phyloP scores from a whole-genome alignment of 495 filamentous ascomycete species.

The Penicillium roqueforti region DNA sequence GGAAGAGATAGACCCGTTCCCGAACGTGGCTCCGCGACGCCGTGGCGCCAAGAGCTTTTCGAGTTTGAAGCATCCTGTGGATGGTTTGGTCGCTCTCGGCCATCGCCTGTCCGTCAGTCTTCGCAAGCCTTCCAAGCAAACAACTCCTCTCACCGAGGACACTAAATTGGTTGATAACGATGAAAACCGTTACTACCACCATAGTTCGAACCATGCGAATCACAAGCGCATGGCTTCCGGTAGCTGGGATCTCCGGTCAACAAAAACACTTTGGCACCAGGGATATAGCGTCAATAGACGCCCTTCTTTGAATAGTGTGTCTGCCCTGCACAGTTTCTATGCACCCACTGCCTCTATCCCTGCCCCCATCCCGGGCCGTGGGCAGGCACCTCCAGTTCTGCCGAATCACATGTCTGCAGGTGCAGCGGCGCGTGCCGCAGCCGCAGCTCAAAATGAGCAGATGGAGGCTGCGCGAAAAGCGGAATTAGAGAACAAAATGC shows the following conservation, averaged over 20 bases:
- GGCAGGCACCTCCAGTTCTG: slow-evolving; percentile 38
- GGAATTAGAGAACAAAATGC: slow-evolving; percentile 34
- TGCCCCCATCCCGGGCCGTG: slow-evolving; percentile 37
- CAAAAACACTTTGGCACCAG: slow-evolving; percentile 22
- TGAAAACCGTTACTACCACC: slow-evolving; percentile 10
- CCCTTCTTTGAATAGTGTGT: slow-evolving; percentile 38
- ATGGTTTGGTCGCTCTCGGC: slow-evolving; percentile 42
- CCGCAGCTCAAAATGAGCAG: slow-evolving; percentile 58
- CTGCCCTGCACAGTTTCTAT: slow-evolving; percentile 37
- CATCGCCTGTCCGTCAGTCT: slow-evolving; percentile 45
- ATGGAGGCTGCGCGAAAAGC: slow-evolving; percentile 26
- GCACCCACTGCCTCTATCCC: slow-evolving; percentile 30
- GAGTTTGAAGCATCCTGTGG: slow-evolving; percentile 41
- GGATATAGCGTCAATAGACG: slow-evolving; percentile 36
- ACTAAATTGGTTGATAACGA: slow-evolving; percentile 6
- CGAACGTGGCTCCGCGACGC: slow-evolving; percentile 33
- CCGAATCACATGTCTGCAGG: slow-evolving; percentile 50
- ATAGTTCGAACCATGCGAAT: slow-evolving; percentile 6
- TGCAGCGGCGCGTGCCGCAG: slow-evolving; percentile 66
- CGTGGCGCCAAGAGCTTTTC: slow-evolving; percentile 46
- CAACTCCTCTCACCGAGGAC: slow-evolving; percentile 13
- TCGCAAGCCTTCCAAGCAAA: slow-evolving; percentile 42
- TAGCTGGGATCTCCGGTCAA: slow-evolving; percentile 20
- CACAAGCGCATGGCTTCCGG: slow-evolving; percentile 21
- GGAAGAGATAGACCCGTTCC: slow-evolving; percentile 38